Base-by-base conservation (phyloP, 2,329 filamentous ascomycete genomes). In the Talaromyces sp. region DNA sequence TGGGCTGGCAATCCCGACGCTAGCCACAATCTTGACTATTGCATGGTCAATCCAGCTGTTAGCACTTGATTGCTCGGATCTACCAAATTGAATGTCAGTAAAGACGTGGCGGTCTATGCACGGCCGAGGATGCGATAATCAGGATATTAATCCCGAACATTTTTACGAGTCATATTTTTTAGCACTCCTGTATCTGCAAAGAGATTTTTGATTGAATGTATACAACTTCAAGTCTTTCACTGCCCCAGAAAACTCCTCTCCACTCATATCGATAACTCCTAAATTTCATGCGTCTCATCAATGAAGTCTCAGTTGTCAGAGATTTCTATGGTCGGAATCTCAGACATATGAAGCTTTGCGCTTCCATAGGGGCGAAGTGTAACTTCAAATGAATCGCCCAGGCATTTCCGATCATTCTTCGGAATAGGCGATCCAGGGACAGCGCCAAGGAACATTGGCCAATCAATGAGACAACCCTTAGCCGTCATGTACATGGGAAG, bases 361-460 rank as follows among this genome's bases (percentile, higher is more conserved):
- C 73, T 73, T 2, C 76, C 77, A 63, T 76, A 80, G n/a, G 77
- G 78, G 11, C 74, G 68, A 16, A 80, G 52, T n/a, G 68, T 68
- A 11, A 72, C 61, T 44, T 67, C 64, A 51, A 69, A 70, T n/a
- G 60, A 65, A 36, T 67, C 56, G 0, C 71, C 70, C 2, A 71
- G 67, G 33, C 72, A 74, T 10, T 68, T 66, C 22, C 71, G 63
- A 17, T 68, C 60, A 10, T 63, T 63, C 24, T 64, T 57, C 2
- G 52, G 49, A 29, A 70, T 51, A 4, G 74, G 71, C 7, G 70
- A 69, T 7, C 66, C 65, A 10, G 69, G 66, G 3, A 71, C 70
- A 46, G 66, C 68, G 40, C 75, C 73, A 2, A 58, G 57, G 5
- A 59, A 61, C 53, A 72, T 32, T 1, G 63, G 56, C 74, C 75